These are phyloP conservation scores for Angophora floribunda DNA, from an alignment of 345 rosid genomes.

Conservation along the genomic window DNA sequence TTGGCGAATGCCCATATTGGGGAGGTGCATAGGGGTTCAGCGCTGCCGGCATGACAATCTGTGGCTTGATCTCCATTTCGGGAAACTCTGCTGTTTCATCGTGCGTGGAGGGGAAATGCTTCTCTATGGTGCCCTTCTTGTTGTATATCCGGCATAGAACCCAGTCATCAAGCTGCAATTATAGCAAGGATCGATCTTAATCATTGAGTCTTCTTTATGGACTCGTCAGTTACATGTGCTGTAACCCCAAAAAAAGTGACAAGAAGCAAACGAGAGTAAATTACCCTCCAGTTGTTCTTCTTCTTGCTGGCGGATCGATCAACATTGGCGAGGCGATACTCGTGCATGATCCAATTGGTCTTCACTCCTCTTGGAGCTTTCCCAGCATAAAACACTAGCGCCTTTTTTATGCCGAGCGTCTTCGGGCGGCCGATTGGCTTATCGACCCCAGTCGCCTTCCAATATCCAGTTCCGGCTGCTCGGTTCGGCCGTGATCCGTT, in stretches of 20 bases:
- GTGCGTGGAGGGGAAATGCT: slow-evolving; percentile 12
- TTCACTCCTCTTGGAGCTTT: slow-evolving; percentile 82
- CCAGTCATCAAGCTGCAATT: slow-evolving; percentile 77
- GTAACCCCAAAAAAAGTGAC: not conserved
- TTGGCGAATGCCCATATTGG: not conserved
- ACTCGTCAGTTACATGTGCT: not conserved
- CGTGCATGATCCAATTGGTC: slow-evolving; percentile 98
- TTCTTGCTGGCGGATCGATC: slow-evolving; percentile 65
- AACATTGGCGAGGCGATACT: slow-evolving; percentile 78
- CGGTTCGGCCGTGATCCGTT: slow-evolving; percentile 89
- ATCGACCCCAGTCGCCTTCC: slow-evolving; percentile 97
- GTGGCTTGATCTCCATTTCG: slow-evolving; percentile 32
- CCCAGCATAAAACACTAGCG: slow-evolving; percentile 83
- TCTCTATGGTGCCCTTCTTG: slow-evolving; percentile 69
- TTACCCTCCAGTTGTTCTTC: slow-evolving; percentile 52
- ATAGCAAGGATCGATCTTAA: not conserved
- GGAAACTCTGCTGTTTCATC: not conserved
- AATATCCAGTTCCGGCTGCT: slow-evolving; percentile 82
- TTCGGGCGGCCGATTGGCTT: slow-evolving; percentile 84
- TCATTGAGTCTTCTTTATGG: not conserved
- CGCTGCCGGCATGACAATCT: not conserved
- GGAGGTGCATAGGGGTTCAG: not conserved
- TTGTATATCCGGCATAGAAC: slow-evolving; percentile 75
- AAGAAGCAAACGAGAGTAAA: not conserved
- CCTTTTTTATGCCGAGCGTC: slow-evolving; percentile 67